Conservation (phyloP, 345 rosid species). For the Dipteronia sinensis region DNA sequence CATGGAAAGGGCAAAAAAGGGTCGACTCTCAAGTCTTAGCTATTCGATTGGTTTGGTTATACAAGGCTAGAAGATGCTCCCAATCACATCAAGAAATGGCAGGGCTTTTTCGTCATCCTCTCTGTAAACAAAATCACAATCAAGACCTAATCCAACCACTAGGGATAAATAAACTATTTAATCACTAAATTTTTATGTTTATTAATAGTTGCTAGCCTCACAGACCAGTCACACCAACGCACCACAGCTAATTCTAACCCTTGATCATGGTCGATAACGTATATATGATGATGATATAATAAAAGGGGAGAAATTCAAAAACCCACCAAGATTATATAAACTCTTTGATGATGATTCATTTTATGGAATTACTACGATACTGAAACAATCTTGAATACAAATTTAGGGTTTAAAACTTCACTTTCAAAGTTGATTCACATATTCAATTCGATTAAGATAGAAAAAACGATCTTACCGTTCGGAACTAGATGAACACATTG, state of each 20-base stretch:
- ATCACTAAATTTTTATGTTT: background rate
- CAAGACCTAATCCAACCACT: constrained; percentile 21
- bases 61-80: background rate
- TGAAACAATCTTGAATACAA: too few relatives aligned
- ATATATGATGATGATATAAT: too few relatives aligned
- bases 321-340: background rate
- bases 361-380: too few relatives aligned
- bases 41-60: constrained; percentile 3
- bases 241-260: background rate
- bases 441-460: too few relatives aligned
- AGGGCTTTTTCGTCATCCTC: background rate
- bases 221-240: background rate
- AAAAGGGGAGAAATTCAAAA: background rate
- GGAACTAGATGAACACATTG: too few relatives aligned
- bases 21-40: background rate
- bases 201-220: background rate
- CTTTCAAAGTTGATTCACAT: too few relatives aligned
- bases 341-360: too few relatives aligned
- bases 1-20: constrained; percentile 12
- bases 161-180: background rate
- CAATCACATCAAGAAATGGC: constrained; percentile 6
- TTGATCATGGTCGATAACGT: background rate
- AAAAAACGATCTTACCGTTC: too few relatives aligned
- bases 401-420: too few relatives aligned
- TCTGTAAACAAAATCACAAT: background rate